A percentile compares a stretch with the other conserved stretches of the same genome.
These are phyloP conservation scores for Verticillium longisporum DNA, from an alignment of 2,329 filamentous ascomycete species.

Conservation along the genomic window DNA sequence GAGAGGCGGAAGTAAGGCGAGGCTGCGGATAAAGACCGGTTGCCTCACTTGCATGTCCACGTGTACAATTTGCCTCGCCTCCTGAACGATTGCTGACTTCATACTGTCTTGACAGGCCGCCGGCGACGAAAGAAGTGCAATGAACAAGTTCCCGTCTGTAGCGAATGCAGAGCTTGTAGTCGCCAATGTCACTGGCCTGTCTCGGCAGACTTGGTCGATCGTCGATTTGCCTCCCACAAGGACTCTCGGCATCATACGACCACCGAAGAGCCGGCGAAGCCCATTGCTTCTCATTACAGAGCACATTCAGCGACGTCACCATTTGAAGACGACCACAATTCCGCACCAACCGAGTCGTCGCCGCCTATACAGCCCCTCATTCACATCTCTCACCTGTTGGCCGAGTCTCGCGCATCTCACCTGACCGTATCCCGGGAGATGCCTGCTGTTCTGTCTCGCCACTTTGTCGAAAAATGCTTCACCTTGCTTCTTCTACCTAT, in stretches of 20 bases:
- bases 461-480: slow-evolving; percentile 15
- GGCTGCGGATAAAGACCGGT: background rate
- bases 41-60: background rate
- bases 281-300: too few species aligned
- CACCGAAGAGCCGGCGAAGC: background rate
- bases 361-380: too few species aligned
- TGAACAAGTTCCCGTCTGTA: background rate
- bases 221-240: background rate
- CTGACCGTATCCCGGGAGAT: slow-evolving; percentile 1
- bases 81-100: background rate
- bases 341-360: too few species aligned
- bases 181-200: background rate
- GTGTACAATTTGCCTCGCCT: background rate
- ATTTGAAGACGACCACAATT: too few species aligned
- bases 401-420: too few species aligned
- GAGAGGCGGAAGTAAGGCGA: background rate
- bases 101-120: background rate
- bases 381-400: too few species aligned
- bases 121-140: background rate
- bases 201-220: background rate
- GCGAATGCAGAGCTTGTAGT: background rate
- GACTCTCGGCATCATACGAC: background rate
- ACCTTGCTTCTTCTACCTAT: slow-evolving; percentile 17
- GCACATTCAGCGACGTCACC: too few species aligned
- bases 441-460: slow-evolving; percentile 10